Evolutionary conservation across 2,329 filamentous ascomycete genomes (phyloP).

Genomic region (Fusarium concolor): DNA sequence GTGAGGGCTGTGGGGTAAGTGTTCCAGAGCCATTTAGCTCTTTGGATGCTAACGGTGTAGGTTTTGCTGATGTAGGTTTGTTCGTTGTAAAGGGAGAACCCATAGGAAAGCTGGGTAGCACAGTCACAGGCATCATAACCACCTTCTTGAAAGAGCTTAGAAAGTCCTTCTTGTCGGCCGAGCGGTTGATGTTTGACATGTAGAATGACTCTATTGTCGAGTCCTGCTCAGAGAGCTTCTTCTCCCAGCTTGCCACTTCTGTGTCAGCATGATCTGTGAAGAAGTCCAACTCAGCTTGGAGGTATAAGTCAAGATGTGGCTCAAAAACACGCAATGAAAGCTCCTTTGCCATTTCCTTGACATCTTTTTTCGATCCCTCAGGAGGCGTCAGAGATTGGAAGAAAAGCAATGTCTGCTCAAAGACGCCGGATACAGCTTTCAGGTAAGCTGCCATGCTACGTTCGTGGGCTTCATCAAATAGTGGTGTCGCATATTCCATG

Average conservation of each 20-base stretch:
- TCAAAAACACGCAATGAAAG: slow-evolving; percentile 83
- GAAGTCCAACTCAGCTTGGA: slow-evolving; percentile 89
- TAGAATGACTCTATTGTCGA: slow-evolving; percentile 91
- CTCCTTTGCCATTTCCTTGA: slow-evolving; percentile 72
- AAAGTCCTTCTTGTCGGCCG: slow-evolving; percentile 97
- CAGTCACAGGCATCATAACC: slow-evolving; percentile 98
- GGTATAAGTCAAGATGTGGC: slow-evolving; percentile 91
- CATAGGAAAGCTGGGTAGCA: slow-evolving; percentile 76
- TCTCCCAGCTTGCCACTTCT: slow-evolving; percentile 88
- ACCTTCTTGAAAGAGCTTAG: slow-evolving; percentile 97
- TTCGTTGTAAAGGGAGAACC: slow-evolving; percentile 67
- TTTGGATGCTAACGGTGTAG: slow-evolving; percentile 26
- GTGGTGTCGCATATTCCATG: slow-evolving; percentile 83
- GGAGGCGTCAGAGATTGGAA: slow-evolving; percentile 77
- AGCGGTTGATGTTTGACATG: slow-evolving; percentile 94
- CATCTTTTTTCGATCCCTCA: slow-evolving; percentile 69
- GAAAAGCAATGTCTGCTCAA: slow-evolving; percentile 86
- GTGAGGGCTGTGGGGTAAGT: slow-evolving; percentile 56
- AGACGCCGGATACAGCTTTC: slow-evolving; percentile 86
- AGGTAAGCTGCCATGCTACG: slow-evolving; percentile 81
- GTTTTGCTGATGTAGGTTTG: slow-evolving; percentile 49
- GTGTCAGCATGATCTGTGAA: slow-evolving; percentile 82
- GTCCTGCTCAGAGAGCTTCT: slow-evolving; percentile 90
- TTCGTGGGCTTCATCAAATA: slow-evolving; percentile 90
- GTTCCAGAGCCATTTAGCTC: slow-evolving; percentile 46